Percentiles rank a stretch among this genome's conserved stretches.
phyloP scores from a whole-genome alignment of 495 filamentous ascomycete genomes.

The Aspergillus kassunensis region DNA sequence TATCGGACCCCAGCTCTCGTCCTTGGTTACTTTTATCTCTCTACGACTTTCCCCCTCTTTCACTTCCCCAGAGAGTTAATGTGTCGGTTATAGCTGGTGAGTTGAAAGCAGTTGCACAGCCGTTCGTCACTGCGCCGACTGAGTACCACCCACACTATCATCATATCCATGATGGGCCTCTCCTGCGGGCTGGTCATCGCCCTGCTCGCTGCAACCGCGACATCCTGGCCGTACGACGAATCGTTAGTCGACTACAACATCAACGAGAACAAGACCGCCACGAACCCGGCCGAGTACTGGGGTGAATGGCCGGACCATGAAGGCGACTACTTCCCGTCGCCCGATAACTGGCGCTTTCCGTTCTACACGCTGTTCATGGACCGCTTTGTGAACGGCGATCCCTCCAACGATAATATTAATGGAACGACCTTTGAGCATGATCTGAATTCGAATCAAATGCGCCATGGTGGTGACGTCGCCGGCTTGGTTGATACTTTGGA shows the following conservation, averaged over 20 bases:
- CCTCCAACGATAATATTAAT: slow-evolving; percentile 66
- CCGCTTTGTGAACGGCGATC: slow-evolving; percentile 68
- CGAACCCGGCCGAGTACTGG: slow-evolving; percentile 56
- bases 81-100: too few species aligned
- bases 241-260: slow-evolving; percentile 52
- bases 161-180: not conserved
- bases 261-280: slow-evolving; percentile 57
- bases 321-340: slow-evolving; percentile 56
- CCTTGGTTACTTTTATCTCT: not conserved
- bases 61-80: too few species aligned
- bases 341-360: slow-evolving; percentile 65
- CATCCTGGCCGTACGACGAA: slow-evolving; percentile 52
- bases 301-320: slow-evolving; percentile 33
- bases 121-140: not conserved
- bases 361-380: slow-evolving; percentile 69
- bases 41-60: too few species aligned
- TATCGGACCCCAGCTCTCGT: not conserved
- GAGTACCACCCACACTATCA: too few species aligned
- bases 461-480: slow-evolving; percentile 68
- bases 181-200: not conserved
- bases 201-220: slow-evolving; percentile 13
- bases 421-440: slow-evolving; percentile 67
- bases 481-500: slow-evolving; percentile 63
- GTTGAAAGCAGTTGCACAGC: not conserved
- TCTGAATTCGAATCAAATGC: slow-evolving; percentile 60